Evolutionary conservation across 2,329 filamentous ascomycete species (phyloP), one percentile per base, ranked within the genome.

Genomic region (Hyphodiscus sp.): DNA sequence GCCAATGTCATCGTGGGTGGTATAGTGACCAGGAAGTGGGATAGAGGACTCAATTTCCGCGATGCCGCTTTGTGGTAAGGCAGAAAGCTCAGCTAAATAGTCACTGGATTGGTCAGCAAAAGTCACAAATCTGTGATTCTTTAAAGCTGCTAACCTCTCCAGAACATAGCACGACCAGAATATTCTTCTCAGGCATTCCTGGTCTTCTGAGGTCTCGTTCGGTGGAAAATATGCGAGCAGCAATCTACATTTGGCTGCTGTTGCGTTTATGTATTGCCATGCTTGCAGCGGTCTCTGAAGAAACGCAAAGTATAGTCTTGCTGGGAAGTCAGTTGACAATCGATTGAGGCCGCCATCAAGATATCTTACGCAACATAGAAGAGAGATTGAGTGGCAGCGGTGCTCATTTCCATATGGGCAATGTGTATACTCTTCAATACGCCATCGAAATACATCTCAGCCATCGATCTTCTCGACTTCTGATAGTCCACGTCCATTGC

Each of bases 111-210:
- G 29, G 13, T 33, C 29, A 33, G 29, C 7, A 33, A 8, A 33
- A 33, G 13, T 33, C n/a, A n/a, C 7, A 33, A 33, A 33, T 33
- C 29, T 8, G 13, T 7, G 29, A 13, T 33, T 33, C 29, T 8
- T 13, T 7, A 13, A 33, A 33, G 29, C 13, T 33, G 52, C 1
- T 43, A 48, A 73, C 75, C 74, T 77, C 61, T 80, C 76, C 0
- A 80, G 68, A 11, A 80, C 76, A 51, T 78, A 79, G 53, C 76
- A 79, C 0, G 77, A 74, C 76, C 76, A 80, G 56, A 79, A 80
- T 50, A 79, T 78, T 1, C 77, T 67, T 15, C 73, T 67, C 0
- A 77, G 72, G 2, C 76, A 73, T 58, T 79, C 76, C 41, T 72
- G 66, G 2, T 76, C 73, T 55, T 77, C 71, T 0, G 61, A 57